Evolutionary conservation across 1,284 basidiomycete species (phyloP), one percentile per base, ranked within the genome.

Genomic region (Puccinia polysora): DNA sequence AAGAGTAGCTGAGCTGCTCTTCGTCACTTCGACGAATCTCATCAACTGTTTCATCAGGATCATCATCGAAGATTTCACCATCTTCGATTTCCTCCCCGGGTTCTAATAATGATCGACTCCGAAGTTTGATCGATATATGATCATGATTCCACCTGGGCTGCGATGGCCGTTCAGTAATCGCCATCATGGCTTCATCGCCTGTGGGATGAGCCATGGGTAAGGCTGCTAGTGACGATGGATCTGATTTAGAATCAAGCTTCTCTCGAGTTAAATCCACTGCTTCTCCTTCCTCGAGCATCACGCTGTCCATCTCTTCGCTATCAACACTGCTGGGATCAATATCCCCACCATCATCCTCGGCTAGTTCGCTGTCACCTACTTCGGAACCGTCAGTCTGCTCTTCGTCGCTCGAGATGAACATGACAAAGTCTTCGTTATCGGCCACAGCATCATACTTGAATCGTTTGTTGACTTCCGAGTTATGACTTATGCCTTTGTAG

Each of bases 161-260:
- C 49, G 7, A 50, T 6, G 28, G 6, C 49, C 20, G 14, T 4
- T 50, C 14, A 18, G 49, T 7, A 50, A 50, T 25, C 4, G 49
- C 20, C 20, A 4, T 2, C 6, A 50, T 50, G 6, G 15, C 49
- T 20, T 6, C 49, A 20, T 50, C 49, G 7, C 28, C 49, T 50
- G 49, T 20, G 28, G 28, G 49, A 7, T 50, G 49, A 50, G 20
- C 49, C 10, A 12, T n/a, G 10, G 43, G 43, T 45, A n/a, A n/a
- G 10, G 43, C 10, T 50, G 14, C 28, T 25, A 50, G 20, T 25
- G 49, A 50, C 28, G n/a, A n/a, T n/a, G n/a, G n/a, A n/a, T n/a
- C n/a, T n/a, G n/a, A n/a, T n/a, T n/a, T n/a, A n/a, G n/a, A n/a
- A 74, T 78, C 76, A 75, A 76, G 76, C 78, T 77, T 77, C 74